Evolutionary conservation across 2,329 filamentous ascomycete genomes (phyloP).

Genomic region (Mycogone perniciosa): DNA sequence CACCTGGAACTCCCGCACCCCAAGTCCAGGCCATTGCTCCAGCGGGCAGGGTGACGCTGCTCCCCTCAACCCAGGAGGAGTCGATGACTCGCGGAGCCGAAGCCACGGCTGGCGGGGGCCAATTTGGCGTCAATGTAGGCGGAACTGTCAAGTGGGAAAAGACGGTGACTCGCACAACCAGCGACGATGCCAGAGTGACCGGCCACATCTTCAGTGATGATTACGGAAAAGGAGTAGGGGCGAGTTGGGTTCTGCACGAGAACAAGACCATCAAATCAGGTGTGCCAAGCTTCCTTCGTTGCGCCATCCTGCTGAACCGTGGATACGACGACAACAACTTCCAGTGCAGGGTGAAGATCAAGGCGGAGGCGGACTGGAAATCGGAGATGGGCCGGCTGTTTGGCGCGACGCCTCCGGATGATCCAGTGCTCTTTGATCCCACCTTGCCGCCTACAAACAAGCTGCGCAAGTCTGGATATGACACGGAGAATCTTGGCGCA

Average conservation of each 20-base stretch:
- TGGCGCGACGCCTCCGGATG: slow-evolving; percentile 18
- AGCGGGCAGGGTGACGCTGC: slow-evolving; percentile 12
- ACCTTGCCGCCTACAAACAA: slow-evolving; percentile 14
- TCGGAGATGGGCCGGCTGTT: slow-evolving; percentile 22
- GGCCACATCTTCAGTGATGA: slow-evolving; percentile 15
- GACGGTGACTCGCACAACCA: slow-evolving; percentile 15
- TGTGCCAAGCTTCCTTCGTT: slow-evolving; percentile 9
- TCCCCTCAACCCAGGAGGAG: slow-evolving; percentile 9
- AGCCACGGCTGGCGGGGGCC: slow-evolving; percentile 11
- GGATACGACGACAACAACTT: slow-evolving; percentile 21
- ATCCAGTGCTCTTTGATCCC: slow-evolving; percentile 17
- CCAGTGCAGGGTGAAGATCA: slow-evolving; percentile 22
- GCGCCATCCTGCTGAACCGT: slow-evolving; percentile 10
- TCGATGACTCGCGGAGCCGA: slow-evolving; percentile 8
- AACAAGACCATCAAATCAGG: slow-evolving; percentile 13
- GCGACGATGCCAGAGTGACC: slow-evolving; percentile 11
- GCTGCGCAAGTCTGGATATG: slow-evolving; percentile 11
- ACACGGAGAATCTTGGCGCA: slow-evolving; percentile 10
- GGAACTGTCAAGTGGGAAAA: slow-evolving; percentile 16
- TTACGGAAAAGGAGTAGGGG: slow-evolving; percentile 17
- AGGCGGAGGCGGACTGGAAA: slow-evolving; percentile 23
- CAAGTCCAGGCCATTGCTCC: slow-evolving; percentile 16
- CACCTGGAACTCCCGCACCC: slow-evolving; percentile 5
- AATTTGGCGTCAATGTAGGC: slow-evolving; percentile 13
- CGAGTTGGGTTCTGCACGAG: slow-evolving; percentile 15